phyloP scores from a whole-genome alignment of 2,329 filamentous ascomycete genomes.

The Plectosphaerella cucumerina region DNA sequence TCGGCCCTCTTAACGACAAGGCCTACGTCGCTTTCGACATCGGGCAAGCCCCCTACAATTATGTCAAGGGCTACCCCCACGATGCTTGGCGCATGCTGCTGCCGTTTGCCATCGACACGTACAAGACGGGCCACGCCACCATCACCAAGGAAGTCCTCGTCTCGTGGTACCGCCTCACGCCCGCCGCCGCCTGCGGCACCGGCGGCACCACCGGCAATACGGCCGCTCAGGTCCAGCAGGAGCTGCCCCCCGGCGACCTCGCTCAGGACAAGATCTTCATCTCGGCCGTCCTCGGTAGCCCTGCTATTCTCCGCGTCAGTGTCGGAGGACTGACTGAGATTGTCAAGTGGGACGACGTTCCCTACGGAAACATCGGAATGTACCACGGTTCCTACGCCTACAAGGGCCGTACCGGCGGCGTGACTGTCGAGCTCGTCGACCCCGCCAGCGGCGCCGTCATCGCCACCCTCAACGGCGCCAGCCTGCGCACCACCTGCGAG shows the following conservation, averaged over 20 bases:
- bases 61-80: slow-evolving; percentile 43
- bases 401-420: slow-evolving; percentile 15
- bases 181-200: slow-evolving; percentile 11
- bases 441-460: neutral
- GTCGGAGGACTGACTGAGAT: slow-evolving; percentile 14
- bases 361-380: slow-evolving; percentile 19
- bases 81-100: slow-evolving; percentile 42
- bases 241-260: slow-evolving; percentile 8
- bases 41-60: slow-evolving; percentile 29
- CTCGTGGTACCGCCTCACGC: slow-evolving; percentile 19
- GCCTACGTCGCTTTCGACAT: slow-evolving; percentile 19
- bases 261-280: slow-evolving; percentile 10
- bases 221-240: slow-evolving; percentile 16
- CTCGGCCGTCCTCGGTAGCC: slow-evolving; percentile 19
- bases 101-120: slow-evolving; percentile 27
- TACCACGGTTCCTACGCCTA: slow-evolving; percentile 23
- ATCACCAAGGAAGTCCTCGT: slow-evolving; percentile 18
- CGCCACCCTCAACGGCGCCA: slow-evolving; percentile 1
- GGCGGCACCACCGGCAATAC: slow-evolving; percentile 22
- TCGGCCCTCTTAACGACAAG: slow-evolving; percentile 36
- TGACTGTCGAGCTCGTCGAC: slow-evolving; percentile 11
- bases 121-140: slow-evolving; percentile 22
- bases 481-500: no score
- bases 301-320: slow-evolving; percentile 16
- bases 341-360: slow-evolving; percentile 16